phyloP scores from a whole-genome alignment of 768 basidiomycete species.

The Mycena alexandri region DNA sequence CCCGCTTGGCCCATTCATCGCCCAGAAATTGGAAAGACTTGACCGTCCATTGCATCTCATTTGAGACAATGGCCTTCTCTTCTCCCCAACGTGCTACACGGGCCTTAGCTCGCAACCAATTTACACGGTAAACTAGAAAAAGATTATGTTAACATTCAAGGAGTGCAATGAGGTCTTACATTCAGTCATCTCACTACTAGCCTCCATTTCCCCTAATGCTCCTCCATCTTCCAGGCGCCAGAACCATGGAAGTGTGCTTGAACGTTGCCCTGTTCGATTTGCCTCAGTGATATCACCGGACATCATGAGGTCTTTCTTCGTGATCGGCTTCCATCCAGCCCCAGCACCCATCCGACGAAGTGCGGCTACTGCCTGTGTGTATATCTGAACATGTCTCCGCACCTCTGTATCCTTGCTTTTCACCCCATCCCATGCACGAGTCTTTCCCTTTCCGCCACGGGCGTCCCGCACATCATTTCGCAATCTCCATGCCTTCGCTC shows the following conservation, averaged over 20 bases:
- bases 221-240: constrained; percentile 4
- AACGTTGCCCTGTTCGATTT: constrained; percentile 7
- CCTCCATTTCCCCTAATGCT: constrained; percentile 3
- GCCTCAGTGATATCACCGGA: constrained; percentile 4
- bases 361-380: not conserved
- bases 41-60: constrained; percentile 39
- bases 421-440: not conserved
- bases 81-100: constrained; percentile 36
- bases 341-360: constrained; percentile 6
- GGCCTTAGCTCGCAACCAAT: constrained; percentile 39
- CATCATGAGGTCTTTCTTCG: constrained; percentile 5
- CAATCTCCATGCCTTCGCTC: constrained; percentile 13
- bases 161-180: constrained; percentile 14
- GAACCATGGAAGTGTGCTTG: not conserved
- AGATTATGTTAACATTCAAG: no score
- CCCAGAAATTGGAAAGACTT: constrained; percentile 31
- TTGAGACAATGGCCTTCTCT: constrained; percentile 29
- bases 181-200: constrained; percentile 26
- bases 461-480: constrained; percentile 16
- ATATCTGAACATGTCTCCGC: not conserved
- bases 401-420: constrained; percentile 1
- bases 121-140: constrained; percentile 33
- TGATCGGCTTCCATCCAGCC: constrained; percentile 4
- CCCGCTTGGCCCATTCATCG: not conserved
- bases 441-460: constrained; percentile 8